Evolutionary conservation across 2,329 filamentous ascomycete species (phyloP).

Genomic region (Leptographium lundbergii): DNA sequence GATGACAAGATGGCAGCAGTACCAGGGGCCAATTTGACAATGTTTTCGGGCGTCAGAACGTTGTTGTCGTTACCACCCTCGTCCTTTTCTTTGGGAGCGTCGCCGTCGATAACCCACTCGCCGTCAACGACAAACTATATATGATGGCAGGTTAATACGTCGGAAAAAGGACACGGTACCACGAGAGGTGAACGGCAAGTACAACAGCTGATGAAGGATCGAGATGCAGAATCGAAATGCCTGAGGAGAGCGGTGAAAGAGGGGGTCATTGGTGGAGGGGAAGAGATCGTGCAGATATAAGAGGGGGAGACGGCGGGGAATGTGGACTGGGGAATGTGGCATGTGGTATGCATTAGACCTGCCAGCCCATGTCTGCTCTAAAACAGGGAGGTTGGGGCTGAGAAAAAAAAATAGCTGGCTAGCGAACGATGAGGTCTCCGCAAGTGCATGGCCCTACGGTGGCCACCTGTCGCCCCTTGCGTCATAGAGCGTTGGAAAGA

Average conservation of each 20-base stretch:
- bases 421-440: background rate
- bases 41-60: slow-evolving; percentile 65
- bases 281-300: background rate
- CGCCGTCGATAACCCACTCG: slow-evolving; percentile 73
- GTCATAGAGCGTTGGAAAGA: background rate
- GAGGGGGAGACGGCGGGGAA: background rate
- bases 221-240: too few relatives aligned
- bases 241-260: background rate
- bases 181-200: too few relatives aligned
- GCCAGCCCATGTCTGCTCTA: background rate
- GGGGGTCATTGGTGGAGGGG: background rate
- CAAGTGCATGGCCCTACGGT: background rate
- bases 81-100: slow-evolving; percentile 72
- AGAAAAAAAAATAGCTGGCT: background rate
- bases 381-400: background rate
- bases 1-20: slow-evolving; percentile 45
- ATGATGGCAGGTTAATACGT: too few relatives aligned
- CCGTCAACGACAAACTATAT: slow-evolving; percentile 87
- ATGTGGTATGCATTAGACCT: background rate
- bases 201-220: too few relatives aligned
- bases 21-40: slow-evolving; percentile 35
- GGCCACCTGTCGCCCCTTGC: background rate
- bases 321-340: background rate
- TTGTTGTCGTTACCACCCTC: slow-evolving; percentile 82
- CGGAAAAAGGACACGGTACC: too few relatives aligned